Base-by-base conservation (phyloP, 805 yeast genomes). In the Saturnispora zaruensis region DNA sequence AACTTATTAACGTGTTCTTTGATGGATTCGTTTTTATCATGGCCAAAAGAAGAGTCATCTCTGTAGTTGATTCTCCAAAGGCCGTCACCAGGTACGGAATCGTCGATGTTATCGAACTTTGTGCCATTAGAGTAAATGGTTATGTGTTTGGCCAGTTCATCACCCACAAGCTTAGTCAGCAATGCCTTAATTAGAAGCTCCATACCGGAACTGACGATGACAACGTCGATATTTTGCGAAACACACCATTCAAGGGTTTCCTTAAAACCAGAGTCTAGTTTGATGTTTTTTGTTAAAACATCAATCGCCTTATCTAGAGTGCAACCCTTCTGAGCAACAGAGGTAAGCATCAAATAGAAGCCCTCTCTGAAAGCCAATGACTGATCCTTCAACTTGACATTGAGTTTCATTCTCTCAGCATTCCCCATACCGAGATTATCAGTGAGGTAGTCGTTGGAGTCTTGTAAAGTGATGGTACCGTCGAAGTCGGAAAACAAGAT, bases 401-500 rank as follows among this genome's bases (percentile, higher is more conserved):
- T 87, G 53, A 91, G 72, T 28, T 69, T 79, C 50, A 73, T 68
- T 58, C 99, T 78, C 55, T 75, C 74, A 25, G 73, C 79, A 45
- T 71, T 69, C 3, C 98, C 98, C 66, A 88, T 84, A 3, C 99
- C 99, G 21, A 84, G 71, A 58, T 78, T 79, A 65, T 93, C 98
- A 7, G 97, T 90, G 55, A 93, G 71, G 65, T 74, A 85, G 66
- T 93, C 98, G 66, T 93, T 93, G 52, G 96, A 86, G 66, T 93
- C 99, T 66, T 91, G 95, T 52, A 86, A 71, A 11, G 99, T 93
- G 55, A 93, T 93, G 2, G 99, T 93, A 26, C 99, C 99, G 65
- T 93, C 99, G 80, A 95, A 93, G 66, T 93, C 99, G 41, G 97
- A 86, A 73, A 93, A 93, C 41, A 93, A 84, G 60, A 93, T 88